Evolutionary conservation across 208 protist genomes (phyloP), one percentile per base, ranked within the genome.

Genomic region (Crithidia bombi): DNA sequence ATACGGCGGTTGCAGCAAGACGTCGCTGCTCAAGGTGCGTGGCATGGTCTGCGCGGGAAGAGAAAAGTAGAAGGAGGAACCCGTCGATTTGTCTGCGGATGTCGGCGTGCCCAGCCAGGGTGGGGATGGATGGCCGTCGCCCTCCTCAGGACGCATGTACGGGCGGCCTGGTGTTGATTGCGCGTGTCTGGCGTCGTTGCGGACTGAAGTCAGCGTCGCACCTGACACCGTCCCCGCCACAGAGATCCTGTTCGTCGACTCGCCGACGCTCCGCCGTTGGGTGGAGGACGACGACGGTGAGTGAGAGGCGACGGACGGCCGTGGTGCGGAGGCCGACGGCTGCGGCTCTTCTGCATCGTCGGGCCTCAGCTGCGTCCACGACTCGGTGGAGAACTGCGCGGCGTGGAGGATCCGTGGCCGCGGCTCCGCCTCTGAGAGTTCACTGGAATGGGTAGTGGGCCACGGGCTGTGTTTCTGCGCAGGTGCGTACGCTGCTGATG

Each of bases 1-100:
- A 1, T 6, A 9, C 14, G 12, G 39, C n/a, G 6, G 7, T 11
- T 11, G 9, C 1, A 46, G 46, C 61, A 39, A 23, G 0, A 3
- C 32, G 1, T 58, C 50, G 23, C 26, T 39, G 38, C 63, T 68
- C n/a, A 33, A 2, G 21, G 50, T 7, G 28, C 52, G 61, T 14
- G 38, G 25, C 6, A 38, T 14, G 6, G 52, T 30, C 54, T 62
- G 59, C 7, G 35, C 14, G 15, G 69, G 69, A 9, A 75, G 50
- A 4, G 69, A 75, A 35, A 32, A 67, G 44, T 68, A 67, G 35
- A 68, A 67, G 1, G 69, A 75, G 21, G 51, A 59, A 1, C 30
- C 52, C 6, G 12, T 33, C 0, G 52, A 64, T 3, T 28, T 14
- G 3, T 44, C 25, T 5, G 38, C 12, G 11, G 61, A 30, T 3